phyloP scores from a whole-genome alignment of 148 eudicot species.

The Chenopodium suecicum region DNA sequence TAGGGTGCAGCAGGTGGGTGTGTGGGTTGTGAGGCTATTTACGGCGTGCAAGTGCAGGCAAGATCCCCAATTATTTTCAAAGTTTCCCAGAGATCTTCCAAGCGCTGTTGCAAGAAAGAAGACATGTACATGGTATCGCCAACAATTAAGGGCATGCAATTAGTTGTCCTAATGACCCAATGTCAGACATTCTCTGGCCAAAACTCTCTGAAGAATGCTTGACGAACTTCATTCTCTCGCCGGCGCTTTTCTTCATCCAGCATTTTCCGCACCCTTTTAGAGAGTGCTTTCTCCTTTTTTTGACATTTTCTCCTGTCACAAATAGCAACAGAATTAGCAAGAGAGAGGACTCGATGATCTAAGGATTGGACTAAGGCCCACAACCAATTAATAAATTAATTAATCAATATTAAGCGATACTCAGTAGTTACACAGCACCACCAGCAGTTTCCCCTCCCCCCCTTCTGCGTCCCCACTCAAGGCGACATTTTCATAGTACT shows the following conservation, averaged over 20 bases:
- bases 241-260: slow-evolving; percentile 46
- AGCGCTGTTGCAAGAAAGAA: too few relatives aligned
- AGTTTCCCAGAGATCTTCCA: too few relatives aligned
- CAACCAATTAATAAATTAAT: too few relatives aligned
- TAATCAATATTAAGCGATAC: too few relatives aligned
- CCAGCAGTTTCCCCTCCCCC: too few relatives aligned
- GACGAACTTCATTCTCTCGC: slow-evolving; percentile 79
- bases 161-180: background rate
- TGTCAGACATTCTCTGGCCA: slow-evolving; percentile 56
- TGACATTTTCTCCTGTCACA: slow-evolving; percentile 44
- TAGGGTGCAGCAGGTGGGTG: too few relatives aligned
- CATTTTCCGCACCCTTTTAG: slow-evolving; percentile 65
- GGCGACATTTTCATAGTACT: background rate
- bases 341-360: background rate
- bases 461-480: background rate
- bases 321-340: background rate
- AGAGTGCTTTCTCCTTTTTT: slow-evolving; percentile 49
- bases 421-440: too few relatives aligned
- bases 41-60: too few relatives aligned
- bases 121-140: too few relatives aligned
- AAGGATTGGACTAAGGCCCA: background rate
- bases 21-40: too few relatives aligned
- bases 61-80: too few relatives aligned
- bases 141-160: too few relatives aligned
- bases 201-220: slow-evolving; percentile 55